Conservation (phyloP, 2,329 filamentous ascomycete species). For the Cytospora piceicola region DNA sequence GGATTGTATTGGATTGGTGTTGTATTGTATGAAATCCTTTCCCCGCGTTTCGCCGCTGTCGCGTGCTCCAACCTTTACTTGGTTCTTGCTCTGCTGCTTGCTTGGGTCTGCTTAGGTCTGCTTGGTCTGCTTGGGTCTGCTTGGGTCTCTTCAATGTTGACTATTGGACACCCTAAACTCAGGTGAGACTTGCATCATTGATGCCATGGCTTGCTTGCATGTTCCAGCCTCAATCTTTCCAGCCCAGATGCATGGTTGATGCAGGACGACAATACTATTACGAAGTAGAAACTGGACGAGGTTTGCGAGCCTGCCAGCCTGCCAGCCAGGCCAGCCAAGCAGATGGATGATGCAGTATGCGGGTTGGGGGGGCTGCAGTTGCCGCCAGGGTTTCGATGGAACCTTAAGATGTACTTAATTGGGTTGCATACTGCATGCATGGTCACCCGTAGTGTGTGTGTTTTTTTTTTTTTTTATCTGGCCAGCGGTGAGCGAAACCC, state of each 20-base stretch:
- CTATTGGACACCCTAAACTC: background rate
- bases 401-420: too few species aligned
- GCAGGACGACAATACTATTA: background rate
- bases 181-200: background rate
- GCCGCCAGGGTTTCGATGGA: background rate
- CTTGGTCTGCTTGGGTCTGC: too few species aligned
- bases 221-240: background rate
- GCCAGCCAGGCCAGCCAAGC: background rate
- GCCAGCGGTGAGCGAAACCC: background rate
- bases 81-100: too few species aligned
- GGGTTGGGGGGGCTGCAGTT: background rate
- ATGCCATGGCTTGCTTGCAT: background rate
- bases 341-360: background rate
- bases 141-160: too few species aligned
- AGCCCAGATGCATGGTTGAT: background rate
- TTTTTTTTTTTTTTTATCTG: background rate
- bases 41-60: constrained; percentile 1
- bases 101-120: too few species aligned
- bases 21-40: constrained; percentile 4
- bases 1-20: too few species aligned
- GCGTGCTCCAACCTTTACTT: too few species aligned
- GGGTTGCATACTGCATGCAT: too few species aligned
- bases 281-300: background rate
- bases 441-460: background rate
- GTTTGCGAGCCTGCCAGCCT: background rate